These are phyloP conservation scores for Phaeosphaeria sp. DNA, from an alignment of 2,329 filamentous ascomycete genomes.

Conservation along the genomic window DNA sequence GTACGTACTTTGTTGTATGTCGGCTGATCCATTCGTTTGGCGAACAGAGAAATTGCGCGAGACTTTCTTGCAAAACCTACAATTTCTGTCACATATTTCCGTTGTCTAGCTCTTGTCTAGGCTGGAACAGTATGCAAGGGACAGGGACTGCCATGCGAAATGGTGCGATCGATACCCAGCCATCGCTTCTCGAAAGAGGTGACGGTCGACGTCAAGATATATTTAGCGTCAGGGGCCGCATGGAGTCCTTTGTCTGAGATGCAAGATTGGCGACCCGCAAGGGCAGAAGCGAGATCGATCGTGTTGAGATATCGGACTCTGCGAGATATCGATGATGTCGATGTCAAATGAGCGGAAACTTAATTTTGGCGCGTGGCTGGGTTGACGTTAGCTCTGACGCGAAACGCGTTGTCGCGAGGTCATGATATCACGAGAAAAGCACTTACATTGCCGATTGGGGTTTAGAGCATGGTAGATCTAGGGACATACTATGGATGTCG, in stretches of 20 bases:
- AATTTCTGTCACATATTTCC: neutral
- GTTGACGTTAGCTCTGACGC: conserved; percentile 25
- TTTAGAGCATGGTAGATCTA: neutral
- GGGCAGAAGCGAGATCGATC: conserved; percentile 27
- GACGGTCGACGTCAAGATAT: conserved; percentile 27
- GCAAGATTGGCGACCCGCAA: conserved; percentile 23
- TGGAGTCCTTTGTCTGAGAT: conserved; percentile 17
- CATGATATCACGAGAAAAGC: conserved; percentile 21
- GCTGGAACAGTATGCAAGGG: neutral
- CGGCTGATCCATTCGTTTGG: neutral
- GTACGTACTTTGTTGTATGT: neutral
- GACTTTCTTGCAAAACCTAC: neutral
- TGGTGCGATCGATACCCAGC: neutral
- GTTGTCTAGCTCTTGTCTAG: neutral
- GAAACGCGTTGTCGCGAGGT: conserved; percentile 27
- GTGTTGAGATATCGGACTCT: conserved; percentile 18
- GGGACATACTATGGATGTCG: neutral
- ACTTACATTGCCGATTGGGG: conserved; percentile 13
- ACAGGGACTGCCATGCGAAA: neutral
- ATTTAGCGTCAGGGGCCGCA: conserved; percentile 30
- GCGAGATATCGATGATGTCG: conserved; percentile 21
- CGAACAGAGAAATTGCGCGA: neutral
- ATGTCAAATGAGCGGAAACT: conserved; percentile 13
- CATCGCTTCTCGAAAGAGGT: conserved; percentile 3
- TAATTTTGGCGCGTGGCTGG: conserved; percentile 17